Conservation (phyloP, 768 basidiomycete species). For the Tylopilus intermedius region DNA sequence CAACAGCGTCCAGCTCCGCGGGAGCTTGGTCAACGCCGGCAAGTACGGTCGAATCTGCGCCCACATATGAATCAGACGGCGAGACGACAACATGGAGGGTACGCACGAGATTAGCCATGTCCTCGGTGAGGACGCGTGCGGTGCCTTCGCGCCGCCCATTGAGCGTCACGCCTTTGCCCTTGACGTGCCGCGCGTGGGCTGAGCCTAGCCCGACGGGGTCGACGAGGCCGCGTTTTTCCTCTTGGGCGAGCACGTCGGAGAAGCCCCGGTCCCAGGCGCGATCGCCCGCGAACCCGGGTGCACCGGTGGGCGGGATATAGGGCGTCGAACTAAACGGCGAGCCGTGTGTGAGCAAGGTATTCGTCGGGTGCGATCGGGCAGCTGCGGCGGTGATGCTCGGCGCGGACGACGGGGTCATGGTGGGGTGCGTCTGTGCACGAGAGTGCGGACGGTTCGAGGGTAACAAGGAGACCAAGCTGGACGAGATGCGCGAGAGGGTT, state of each 20-base stretch:
- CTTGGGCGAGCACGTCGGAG: conserved; percentile 44
- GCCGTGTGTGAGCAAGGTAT: conserved; percentile 34
- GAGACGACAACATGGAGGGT: neutral
- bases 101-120: conserved; percentile 59
- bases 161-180: conserved; percentile 42
- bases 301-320: conserved; percentile 54
- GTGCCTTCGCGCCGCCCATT: conserved; percentile 56
- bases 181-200: conserved; percentile 3
- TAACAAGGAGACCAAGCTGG: conserved; percentile 49
- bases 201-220: conserved; percentile 42
- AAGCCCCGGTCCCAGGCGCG: conserved; percentile 64
- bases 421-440: neutral
- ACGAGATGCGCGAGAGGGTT: conserved; percentile 42
- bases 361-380: neutral
- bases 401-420: conserved; percentile 9
- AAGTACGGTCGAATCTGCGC: conserved; percentile 64
- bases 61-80: neutral
- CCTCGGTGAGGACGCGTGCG: conserved; percentile 42
- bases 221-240: conserved; percentile 36
- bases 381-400: conserved; percentile 1
- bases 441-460: conserved; percentile 23
- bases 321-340: conserved; percentile 48
- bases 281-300: conserved; percentile 73
- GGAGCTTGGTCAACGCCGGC: conserved; percentile 68
- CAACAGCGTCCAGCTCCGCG: conserved; percentile 68